These are phyloP conservation scores for Alternaria sp. DNA, from an alignment of 2,329 filamentous ascomycete species.

Conservation along the genomic window DNA sequence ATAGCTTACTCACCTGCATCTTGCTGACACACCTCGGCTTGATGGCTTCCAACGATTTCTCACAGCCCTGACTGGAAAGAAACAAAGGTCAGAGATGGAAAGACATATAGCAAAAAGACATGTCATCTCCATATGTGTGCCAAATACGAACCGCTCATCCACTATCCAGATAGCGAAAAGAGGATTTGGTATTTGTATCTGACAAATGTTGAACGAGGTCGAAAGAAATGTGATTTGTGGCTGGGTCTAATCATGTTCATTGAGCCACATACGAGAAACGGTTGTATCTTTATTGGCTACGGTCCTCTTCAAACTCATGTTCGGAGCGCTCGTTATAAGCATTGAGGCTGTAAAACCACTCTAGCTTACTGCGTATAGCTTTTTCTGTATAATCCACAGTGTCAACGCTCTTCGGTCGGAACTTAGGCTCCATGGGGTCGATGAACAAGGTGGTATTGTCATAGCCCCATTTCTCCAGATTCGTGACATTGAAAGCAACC, in stretches of 20 bases:
- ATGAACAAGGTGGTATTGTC: conserved; percentile 44
- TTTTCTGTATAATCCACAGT: conserved; percentile 36
- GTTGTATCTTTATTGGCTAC: background rate
- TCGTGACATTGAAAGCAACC: conserved; percentile 55
- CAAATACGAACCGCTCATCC: no score
- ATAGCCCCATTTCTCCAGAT: conserved; percentile 48
- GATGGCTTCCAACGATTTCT: background rate
- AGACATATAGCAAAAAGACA: no score
- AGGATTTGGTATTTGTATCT: background rate
- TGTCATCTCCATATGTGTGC: no score
- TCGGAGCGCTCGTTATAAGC: conserved; percentile 38
- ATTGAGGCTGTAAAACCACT: conserved; percentile 42
- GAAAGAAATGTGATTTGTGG: background rate
- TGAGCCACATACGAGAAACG: background rate
- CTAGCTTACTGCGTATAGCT: conserved; percentile 42
- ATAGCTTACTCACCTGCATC: background rate
- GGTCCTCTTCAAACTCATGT: background rate
- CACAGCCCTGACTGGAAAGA: no score
- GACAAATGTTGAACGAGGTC: background rate
- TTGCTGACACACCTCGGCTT: background rate
- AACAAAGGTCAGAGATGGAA: no score
- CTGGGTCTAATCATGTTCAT: background rate
- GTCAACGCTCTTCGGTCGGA: conserved; percentile 37
- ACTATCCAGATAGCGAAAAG: background rate
- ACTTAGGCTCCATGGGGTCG: conserved; percentile 43